Conservation (phyloP, 2,329 filamentous ascomycete genomes). For the Botrytis deweyae region DNA sequence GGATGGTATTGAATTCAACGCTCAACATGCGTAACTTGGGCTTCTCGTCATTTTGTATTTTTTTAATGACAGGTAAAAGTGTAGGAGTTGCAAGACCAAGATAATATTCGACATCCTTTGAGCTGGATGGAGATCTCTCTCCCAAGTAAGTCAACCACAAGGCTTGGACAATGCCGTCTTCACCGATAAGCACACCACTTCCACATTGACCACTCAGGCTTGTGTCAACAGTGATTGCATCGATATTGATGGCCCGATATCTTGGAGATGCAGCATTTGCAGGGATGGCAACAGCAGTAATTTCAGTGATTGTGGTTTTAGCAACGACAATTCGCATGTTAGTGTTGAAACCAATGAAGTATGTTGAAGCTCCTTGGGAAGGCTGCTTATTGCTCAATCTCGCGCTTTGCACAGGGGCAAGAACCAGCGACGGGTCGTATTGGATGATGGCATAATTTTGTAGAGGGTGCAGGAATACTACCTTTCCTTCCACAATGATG, state of each 20-base stretch:
- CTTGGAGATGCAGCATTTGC: slow-evolving; percentile 88
- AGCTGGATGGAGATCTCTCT: slow-evolving; percentile 73
- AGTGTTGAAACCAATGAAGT: slow-evolving; percentile 98
- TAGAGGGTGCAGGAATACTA: slow-evolving; percentile 92
- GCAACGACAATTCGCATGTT: slow-evolving; percentile 92
- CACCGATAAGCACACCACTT: slow-evolving; percentile 85
- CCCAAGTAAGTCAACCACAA: slow-evolving; percentile 97
- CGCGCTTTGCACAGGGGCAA: slow-evolving; percentile 88
- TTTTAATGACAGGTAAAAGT: slow-evolving; percentile 80
- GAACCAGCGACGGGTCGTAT: slow-evolving; percentile 90
- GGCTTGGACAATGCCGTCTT: slow-evolving; percentile 90
- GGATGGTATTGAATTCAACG: slow-evolving; percentile 90
- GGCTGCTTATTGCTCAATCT: slow-evolving; percentile 78
- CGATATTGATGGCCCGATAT: slow-evolving; percentile 92
- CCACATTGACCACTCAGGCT: slow-evolving; percentile 88
- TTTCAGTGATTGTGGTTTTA: slow-evolving; percentile 92
- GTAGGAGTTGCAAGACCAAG: slow-evolving; percentile 87
- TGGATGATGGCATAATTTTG: slow-evolving; percentile 96
- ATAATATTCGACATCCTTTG: slow-evolving; percentile 94
- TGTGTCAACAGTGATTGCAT: slow-evolving; percentile 96
- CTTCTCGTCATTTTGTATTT: slow-evolving; percentile 76
- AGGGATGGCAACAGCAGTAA: slow-evolving; percentile 94
- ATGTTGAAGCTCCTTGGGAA: slow-evolving; percentile 89
- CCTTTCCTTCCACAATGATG: slow-evolving; percentile 89
- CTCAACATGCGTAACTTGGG: slow-evolving; percentile 88